phyloP scores from a whole-genome alignment of 768 basidiomycete species.

The Flagelloscypha sp. region DNA sequence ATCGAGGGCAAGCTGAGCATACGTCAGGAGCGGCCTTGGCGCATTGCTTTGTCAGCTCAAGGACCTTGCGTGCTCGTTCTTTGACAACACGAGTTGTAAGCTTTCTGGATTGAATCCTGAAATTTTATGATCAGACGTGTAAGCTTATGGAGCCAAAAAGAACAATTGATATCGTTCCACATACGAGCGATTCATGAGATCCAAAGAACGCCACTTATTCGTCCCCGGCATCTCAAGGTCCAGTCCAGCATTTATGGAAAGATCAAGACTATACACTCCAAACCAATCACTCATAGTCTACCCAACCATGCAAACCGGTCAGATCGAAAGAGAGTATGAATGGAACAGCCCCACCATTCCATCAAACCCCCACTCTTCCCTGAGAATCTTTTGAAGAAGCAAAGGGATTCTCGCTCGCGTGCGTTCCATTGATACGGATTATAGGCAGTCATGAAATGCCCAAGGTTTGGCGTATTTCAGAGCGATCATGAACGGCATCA shows the following conservation, averaged over 20 bases:
- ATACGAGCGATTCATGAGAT: conserved; percentile 57
- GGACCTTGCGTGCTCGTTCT: conserved; percentile 55
- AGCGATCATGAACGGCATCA: conserved; percentile 55
- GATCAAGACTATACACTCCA: conserved; percentile 60
- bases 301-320: background rate
- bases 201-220: conserved; percentile 69
- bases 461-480: conserved; percentile 45
- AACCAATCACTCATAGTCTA: conserved; percentile 80
- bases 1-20: background rate
- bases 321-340: background rate
- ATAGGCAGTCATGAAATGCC: conserved; percentile 54
- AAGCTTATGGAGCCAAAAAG: background rate
- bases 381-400: conserved; percentile 50
- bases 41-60: conserved; percentile 63
- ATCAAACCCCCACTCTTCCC: conserved; percentile 70
- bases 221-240: conserved; percentile 76
- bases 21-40: conserved; percentile 61
- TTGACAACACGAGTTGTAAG: conserved; percentile 57
- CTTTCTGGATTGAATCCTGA: conserved; percentile 53
- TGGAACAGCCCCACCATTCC: conserved; percentile 33
- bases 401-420: conserved; percentile 57
- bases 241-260: conserved; percentile 63
- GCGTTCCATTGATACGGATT: conserved; percentile 74
- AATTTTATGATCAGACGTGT: too few species aligned
- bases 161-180: too few species aligned